Evolutionary conservation across 352 stramenopile genomes (phyloP).

Genomic region (Phytopythium oedochilum): DNA sequence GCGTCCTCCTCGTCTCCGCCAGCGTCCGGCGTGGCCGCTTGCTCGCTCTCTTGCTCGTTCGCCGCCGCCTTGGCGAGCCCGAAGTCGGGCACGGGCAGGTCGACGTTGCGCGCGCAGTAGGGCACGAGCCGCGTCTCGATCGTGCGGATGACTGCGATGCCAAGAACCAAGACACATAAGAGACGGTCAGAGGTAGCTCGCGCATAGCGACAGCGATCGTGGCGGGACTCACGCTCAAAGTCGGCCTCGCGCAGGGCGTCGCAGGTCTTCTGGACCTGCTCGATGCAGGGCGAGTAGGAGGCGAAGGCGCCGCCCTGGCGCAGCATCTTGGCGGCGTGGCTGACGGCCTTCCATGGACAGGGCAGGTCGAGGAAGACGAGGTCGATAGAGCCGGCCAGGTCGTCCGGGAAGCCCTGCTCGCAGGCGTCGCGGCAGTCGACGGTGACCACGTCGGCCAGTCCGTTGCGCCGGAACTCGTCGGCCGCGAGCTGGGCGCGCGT

Average conservation of each 20-base stretch:
- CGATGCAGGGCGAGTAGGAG: conserved; percentile 98
- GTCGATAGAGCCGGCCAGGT: conserved; percentile 81
- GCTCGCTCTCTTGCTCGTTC: conserved; percentile 1
- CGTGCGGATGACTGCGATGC: conserved; percentile 61
- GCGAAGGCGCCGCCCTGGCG: conserved; percentile 92
- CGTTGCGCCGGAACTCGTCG: conserved; percentile 93
- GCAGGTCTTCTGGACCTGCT: conserved; percentile 95
- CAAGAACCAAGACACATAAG: too few relatives aligned
- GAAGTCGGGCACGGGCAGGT: conserved; percentile 72
- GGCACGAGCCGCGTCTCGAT: conserved; percentile 93
- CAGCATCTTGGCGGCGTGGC: conserved; percentile 90
- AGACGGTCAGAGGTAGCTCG: too few relatives aligned
- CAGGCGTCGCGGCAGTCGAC: conserved; percentile 96
- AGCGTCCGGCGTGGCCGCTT: conserved; percentile 6
- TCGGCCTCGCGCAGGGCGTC: conserved; percentile 62
- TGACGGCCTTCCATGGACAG: conserved; percentile 95
- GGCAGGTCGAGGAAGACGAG: conserved; percentile 98
- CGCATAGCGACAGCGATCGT: background rate
- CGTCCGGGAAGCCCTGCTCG: conserved; percentile 75
- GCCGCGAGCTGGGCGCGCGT: conserved; percentile 88
- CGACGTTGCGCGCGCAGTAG: conserved; percentile 62
- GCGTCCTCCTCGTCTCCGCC: conserved; percentile 17
- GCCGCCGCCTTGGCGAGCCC: conserved; percentile 31
- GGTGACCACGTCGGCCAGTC: conserved; percentile 87
- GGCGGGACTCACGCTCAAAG: conserved; percentile 68